phyloP scores from a whole-genome alignment of 1,139 yeast genomes.

The Saccharomyces hybrid region DNA sequence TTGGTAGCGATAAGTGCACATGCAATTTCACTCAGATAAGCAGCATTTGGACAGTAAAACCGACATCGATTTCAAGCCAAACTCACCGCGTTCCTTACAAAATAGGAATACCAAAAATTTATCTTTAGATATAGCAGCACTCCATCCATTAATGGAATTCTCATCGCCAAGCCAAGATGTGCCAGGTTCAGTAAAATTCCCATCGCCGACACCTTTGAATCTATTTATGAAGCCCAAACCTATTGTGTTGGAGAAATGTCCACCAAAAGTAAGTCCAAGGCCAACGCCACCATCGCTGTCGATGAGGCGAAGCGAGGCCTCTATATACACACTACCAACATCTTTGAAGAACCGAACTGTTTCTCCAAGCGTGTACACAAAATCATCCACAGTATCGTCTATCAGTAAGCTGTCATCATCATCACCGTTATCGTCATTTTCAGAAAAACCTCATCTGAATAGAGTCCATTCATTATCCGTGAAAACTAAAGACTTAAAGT shows the following conservation, averaged over 20 bases:
- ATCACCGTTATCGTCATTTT: constrained; percentile 2
- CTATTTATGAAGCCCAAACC: background rate
- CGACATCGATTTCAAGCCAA: background rate
- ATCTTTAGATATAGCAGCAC: constrained; percentile 15
- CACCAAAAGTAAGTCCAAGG: background rate
- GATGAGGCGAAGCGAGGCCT: constrained; percentile 16
- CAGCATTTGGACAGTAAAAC: background rate
- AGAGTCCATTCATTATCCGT: constrained; percentile 18
- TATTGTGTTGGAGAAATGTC: background rate
- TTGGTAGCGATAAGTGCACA: background rate
- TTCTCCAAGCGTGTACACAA: constrained; percentile 4
- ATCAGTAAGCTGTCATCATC: background rate
- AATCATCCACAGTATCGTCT: background rate
- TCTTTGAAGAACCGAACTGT: constrained; percentile 3
- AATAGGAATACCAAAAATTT: constrained; percentile 28
- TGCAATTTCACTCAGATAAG: background rate
- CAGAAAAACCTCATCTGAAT: constrained; percentile 2
- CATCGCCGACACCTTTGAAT: background rate
- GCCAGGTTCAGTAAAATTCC: background rate
- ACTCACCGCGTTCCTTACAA: constrained; percentile 20
- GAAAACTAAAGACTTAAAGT: constrained; percentile 11
- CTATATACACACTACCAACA: constrained; percentile 17
- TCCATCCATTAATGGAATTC: background rate
- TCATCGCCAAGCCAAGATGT: constrained; percentile 2
- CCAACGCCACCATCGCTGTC: constrained; percentile 4